Conservation (phyloP, 768 basidiomycete genomes). For the Omphalotus guepiniiformis region DNA sequence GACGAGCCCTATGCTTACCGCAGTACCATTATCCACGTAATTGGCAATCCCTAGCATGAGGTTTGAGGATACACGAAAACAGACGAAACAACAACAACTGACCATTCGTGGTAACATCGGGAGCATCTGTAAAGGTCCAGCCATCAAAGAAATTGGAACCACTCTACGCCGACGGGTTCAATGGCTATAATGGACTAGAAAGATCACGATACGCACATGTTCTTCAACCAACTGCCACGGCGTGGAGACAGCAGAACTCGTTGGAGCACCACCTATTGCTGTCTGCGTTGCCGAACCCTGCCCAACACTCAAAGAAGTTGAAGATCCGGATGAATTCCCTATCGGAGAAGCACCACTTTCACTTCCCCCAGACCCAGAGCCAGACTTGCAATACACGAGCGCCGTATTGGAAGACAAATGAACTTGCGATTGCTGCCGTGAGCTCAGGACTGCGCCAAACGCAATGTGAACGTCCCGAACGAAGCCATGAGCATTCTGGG, state of each 20-base stretch:
- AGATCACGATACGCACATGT: slow-evolving; percentile 41
- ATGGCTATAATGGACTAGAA: neutral
- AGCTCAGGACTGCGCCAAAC: slow-evolving; percentile 1
- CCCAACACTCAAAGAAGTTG: too few species aligned
- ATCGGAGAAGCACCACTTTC: neutral
- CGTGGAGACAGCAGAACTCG: slow-evolving; percentile 30
- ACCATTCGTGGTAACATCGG: slow-evolving; percentile 61
- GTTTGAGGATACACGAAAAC: neutral
- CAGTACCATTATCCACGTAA: slow-evolving; percentile 60
- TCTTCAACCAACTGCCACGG: slow-evolving; percentile 56
- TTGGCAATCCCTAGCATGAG: slow-evolving; percentile 50
- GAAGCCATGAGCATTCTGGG: neutral
- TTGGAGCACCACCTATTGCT: neutral
- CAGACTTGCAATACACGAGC: slow-evolving; percentile 1
- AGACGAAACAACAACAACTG: neutral
- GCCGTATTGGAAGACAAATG: neutral
- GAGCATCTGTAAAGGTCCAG: slow-evolving; percentile 65
- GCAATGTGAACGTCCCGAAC: slow-evolving; percentile 3
- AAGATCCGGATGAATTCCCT: slow-evolving; percentile 1
- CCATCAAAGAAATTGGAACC: slow-evolving; percentile 78
- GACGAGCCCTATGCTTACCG: slow-evolving; percentile 33
- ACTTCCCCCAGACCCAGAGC: too few species aligned
- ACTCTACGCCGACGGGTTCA: slow-evolving; percentile 31
- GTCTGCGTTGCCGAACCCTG: neutral
- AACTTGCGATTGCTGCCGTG: neutral